phyloP scores from a whole-genome alignment of 495 filamentous ascomycete species.

The Neurospora africana region DNA sequence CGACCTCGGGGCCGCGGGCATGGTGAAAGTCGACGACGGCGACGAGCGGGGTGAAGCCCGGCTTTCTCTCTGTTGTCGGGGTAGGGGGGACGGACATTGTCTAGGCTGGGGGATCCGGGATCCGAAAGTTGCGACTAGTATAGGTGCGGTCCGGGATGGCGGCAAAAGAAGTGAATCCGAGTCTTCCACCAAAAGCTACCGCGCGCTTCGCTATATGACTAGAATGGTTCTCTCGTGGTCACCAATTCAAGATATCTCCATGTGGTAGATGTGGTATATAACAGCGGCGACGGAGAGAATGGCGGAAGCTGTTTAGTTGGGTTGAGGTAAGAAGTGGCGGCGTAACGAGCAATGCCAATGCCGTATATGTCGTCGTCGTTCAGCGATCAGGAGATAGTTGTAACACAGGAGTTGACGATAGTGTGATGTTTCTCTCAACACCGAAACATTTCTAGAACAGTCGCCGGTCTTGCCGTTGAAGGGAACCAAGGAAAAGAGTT shows the following conservation, averaged over 20 bases:
- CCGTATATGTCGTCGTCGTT: background rate
- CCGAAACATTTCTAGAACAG: background rate
- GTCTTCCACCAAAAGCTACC: background rate
- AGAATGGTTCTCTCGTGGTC: background rate
- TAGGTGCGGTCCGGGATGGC: background rate
- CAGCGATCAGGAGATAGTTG: background rate
- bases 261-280: background rate
- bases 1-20: slow-evolving; percentile 89
- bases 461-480: background rate
- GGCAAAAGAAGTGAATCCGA: background rate
- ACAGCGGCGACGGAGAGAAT: background rate
- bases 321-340: background rate
- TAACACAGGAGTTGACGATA: background rate
- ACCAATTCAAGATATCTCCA: background rate
- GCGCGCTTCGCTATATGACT: background rate
- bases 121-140: background rate
- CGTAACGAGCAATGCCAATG: background rate
- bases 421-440: background rate
- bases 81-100: slow-evolving; percentile 19
- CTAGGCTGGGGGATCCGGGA: background rate
- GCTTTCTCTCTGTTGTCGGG: slow-evolving; percentile 10
- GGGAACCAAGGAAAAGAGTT: background rate
- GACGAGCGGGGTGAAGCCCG: slow-evolving; percentile 52
- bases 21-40: slow-evolving; percentile 96
- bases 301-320: background rate